These are phyloP conservation scores for Fagopyrum homotropicum DNA, from an alignment of 148 eudicot genomes.

Conservation along the genomic window DNA sequence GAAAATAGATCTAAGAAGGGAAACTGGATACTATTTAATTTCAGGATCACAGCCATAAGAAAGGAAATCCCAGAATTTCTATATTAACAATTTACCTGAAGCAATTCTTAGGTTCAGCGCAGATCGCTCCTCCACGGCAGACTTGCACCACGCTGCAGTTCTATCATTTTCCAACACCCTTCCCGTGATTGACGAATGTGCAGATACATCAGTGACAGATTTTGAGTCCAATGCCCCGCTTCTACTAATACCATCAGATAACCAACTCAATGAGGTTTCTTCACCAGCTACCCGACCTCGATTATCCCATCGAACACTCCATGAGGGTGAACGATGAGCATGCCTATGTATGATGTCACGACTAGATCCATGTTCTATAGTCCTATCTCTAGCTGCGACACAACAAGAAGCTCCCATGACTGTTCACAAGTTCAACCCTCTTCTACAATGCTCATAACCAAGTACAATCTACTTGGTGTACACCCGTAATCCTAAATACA, in stretches of 20 bases:
- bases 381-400: constrained; percentile 81
- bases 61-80: not conserved
- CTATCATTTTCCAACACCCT: constrained; percentile 62
- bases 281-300: constrained; percentile 89
- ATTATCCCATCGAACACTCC: constrained; percentile 98
- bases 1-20: not conserved
- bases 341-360: constrained; percentile 56
- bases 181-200: constrained; percentile 76
- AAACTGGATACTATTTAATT: not conserved
- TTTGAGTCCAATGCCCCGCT: constrained; percentile 50
- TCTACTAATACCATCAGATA: constrained; percentile 45
- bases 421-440: constrained; percentile 18
- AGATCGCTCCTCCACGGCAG: constrained; percentile 47
- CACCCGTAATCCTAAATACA: not conserved
- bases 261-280: constrained; percentile 59
- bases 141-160: constrained; percentile 50
- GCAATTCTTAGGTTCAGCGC: constrained; percentile 28
- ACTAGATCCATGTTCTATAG: constrained; percentile 51
- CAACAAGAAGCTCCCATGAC: constrained; percentile 95
- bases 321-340: constrained; percentile 70
- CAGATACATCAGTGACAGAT: constrained; percentile 59
- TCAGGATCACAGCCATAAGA: not conserved
- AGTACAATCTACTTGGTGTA: not conserved
- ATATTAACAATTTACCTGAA: constrained; percentile 39
- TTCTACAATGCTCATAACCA: constrained; percentile 9